Evolutionary conservation across 306 rosid species (phyloP).

Genomic region (Prinsepia uniflora): DNA sequence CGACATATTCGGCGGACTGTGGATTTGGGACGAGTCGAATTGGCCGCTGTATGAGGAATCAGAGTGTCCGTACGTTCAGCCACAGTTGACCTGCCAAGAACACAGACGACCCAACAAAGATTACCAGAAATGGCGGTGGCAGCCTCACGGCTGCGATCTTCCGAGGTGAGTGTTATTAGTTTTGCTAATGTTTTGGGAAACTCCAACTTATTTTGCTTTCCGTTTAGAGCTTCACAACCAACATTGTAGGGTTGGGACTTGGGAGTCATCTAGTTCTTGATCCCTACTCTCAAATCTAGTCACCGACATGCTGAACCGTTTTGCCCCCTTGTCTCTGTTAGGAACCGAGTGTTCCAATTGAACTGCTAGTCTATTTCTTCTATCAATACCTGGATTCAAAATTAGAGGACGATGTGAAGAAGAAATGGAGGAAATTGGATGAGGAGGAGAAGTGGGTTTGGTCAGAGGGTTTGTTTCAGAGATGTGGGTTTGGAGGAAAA

Average conservation of each 20-base stretch:
- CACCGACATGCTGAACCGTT: background rate
- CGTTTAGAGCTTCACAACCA: background rate
- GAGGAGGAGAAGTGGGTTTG: too few species aligned
- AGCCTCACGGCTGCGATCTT: slow-evolving; percentile 79
- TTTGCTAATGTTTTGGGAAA: background rate
- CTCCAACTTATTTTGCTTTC: background rate
- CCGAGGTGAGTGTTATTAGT: slow-evolving; percentile 47
- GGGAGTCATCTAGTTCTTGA: background rate
- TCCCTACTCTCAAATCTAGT: background rate
- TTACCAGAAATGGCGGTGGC: slow-evolving; percentile 86
- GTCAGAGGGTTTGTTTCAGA: too few species aligned
- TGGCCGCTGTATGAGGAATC: slow-evolving; percentile 79
- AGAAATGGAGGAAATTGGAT: too few species aligned
- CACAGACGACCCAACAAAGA: slow-evolving; percentile 80
- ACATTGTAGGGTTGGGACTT: background rate
- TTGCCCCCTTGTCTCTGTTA: background rate
- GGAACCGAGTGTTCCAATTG: too few species aligned
- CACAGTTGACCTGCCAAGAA: slow-evolving; percentile 80
- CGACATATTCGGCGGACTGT: slow-evolving; percentile 68
- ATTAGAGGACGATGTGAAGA: too few species aligned
- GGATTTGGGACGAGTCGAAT: slow-evolving; percentile 73
- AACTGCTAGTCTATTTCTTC: too few species aligned
- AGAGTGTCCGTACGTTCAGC: slow-evolving; percentile 95
- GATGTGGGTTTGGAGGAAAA: too few species aligned
- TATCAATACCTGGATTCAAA: too few species aligned